Conservation (phyloP, 805 yeast species). For the Zygosaccharomyces bailii region DNA sequence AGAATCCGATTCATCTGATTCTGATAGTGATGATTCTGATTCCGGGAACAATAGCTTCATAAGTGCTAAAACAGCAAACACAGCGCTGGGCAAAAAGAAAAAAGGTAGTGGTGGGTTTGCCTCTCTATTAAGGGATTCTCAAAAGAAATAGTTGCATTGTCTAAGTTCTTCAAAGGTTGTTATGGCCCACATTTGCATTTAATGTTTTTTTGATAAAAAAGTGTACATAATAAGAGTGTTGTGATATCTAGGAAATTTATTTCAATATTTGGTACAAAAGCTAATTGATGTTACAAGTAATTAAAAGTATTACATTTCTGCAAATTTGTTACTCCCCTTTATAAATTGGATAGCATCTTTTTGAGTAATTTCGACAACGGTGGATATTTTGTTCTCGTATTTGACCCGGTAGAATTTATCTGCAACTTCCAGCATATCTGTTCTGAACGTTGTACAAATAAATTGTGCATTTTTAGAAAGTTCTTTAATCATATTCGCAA, state of each 20-base stretch:
- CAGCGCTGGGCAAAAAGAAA: slow-evolving; percentile 38
- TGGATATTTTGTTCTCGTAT: slow-evolving; percentile 76
- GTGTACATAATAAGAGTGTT: slow-evolving; percentile 3
- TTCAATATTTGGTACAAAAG: background rate
- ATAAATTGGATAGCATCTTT: slow-evolving; percentile 81
- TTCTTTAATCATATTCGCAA: slow-evolving; percentile 68
- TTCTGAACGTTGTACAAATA: slow-evolving; percentile 93
- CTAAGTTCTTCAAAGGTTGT: background rate
- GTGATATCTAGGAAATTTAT: background rate
- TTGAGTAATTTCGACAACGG: slow-evolving; percentile 64
- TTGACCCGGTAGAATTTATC: slow-evolving; percentile 85
- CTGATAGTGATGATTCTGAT: slow-evolving; percentile 23
- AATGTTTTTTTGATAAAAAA: slow-evolving; percentile 6
- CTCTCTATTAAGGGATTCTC: slow-evolving; percentile 47
- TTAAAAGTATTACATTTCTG: slow-evolving; percentile 20
- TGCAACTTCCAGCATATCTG: slow-evolving; percentile 86
- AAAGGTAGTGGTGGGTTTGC: slow-evolving; percentile 45
- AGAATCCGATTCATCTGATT: slow-evolving; percentile 33
- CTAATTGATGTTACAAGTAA: slow-evolving; percentile 8
- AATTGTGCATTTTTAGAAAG: slow-evolving; percentile 77
- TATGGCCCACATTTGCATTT: slow-evolving; percentile 1
- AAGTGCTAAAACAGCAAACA: slow-evolving; percentile 44
- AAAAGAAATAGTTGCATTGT: slow-evolving; percentile 23
- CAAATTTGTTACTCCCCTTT: slow-evolving; percentile 47
- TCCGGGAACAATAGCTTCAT: slow-evolving; percentile 38